Evolutionary conservation across 192 early-diverging fungal genomes (phyloP).

Genomic region (Coemansia sp.): DNA sequence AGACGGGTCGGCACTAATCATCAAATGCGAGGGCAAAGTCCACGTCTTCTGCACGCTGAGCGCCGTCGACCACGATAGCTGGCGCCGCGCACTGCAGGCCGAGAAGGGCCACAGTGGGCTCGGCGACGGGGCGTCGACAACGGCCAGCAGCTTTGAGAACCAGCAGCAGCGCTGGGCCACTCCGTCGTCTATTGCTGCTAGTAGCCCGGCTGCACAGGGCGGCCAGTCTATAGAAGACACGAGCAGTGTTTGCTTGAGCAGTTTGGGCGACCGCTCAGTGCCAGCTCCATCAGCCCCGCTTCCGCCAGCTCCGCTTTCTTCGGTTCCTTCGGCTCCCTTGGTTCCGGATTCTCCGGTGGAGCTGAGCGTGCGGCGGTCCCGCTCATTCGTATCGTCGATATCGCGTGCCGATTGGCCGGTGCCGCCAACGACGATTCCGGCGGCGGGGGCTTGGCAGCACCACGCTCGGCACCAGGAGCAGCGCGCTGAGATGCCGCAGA

Average conservation of each 20-base stretch:
- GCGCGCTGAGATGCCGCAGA: not conserved
- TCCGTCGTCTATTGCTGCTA: not conserved
- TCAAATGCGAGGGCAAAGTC: slow-evolving; percentile 25
- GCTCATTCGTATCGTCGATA: slow-evolving; percentile 39
- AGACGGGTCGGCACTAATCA: slow-evolving; percentile 35
- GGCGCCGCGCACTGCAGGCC: slow-evolving; percentile 24
- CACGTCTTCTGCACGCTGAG: slow-evolving; percentile 43
- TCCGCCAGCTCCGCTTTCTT: not conserved
- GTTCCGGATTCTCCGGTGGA: not conserved
- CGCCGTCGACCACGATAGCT: slow-evolving; percentile 41
- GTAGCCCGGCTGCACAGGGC: not conserved
- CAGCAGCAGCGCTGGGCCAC: slow-evolving; percentile 5
- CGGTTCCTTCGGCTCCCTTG: not conserved
- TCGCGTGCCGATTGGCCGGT: slow-evolving; percentile 47
- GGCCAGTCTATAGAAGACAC: not conserved
- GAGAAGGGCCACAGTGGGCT: slow-evolving; percentile 11
- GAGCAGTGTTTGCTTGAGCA: not conserved
- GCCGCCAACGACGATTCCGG: slow-evolving; percentile 29
- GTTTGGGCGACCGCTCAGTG: not conserved
- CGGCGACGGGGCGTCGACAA: not conserved
- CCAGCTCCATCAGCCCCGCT: not conserved
- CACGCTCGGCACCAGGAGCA: slow-evolving; percentile 10
- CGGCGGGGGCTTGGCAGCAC: not conserved
- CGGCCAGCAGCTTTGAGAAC: slow-evolving; percentile 13
- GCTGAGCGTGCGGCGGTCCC: slow-evolving; percentile 17